Percentiles rank a stretch among this genome's conserved stretches.
Conservation (phyloP, 108 stramenopile genomes). For the Nitzschia palea region DNA sequence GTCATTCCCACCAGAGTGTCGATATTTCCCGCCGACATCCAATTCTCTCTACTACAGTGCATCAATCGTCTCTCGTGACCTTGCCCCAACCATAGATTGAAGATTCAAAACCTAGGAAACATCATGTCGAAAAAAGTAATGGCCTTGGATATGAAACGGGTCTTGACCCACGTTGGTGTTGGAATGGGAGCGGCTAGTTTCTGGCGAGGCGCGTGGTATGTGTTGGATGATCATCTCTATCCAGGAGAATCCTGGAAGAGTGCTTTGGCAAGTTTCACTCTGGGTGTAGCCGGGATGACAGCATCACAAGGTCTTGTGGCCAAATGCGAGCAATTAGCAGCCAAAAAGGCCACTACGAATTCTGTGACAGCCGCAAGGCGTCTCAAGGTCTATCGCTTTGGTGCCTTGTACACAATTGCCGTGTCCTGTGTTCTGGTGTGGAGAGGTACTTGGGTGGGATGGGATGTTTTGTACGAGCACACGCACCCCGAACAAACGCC, state of each 20-base stretch:
- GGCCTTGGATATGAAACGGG: constrained; percentile 10
- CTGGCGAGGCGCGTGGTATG: constrained; percentile 75
- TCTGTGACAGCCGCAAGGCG: neutral
- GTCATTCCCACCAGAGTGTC: no score
- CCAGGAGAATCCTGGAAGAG: constrained; percentile 38
- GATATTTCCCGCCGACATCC: no score
- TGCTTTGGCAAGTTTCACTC: constrained; percentile 33
- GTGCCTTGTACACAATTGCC: constrained; percentile 53
- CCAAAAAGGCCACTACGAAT: neutral
- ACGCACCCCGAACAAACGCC: constrained; percentile 15
- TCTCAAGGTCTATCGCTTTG: constrained; percentile 39
- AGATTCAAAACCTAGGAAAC: no score
- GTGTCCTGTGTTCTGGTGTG: constrained; percentile 60
- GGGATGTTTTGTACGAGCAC: constrained; percentile 35
- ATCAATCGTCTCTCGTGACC: no score
- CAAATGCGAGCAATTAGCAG: constrained; percentile 25
- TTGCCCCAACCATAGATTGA: no score
- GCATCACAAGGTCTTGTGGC: constrained; percentile 45
- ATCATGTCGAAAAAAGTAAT: neutral
- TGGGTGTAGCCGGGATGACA: constrained; percentile 40
- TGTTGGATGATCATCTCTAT: constrained; percentile 66
- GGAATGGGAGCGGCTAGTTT: constrained; percentile 35
- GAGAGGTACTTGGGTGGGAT: constrained; percentile 72
- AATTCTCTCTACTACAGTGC: no score
- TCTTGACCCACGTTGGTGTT: constrained; percentile 32